Evolutionary conservation across 2,329 filamentous ascomycete species (phyloP).

Genomic region (Aspergillus texensis): DNA sequence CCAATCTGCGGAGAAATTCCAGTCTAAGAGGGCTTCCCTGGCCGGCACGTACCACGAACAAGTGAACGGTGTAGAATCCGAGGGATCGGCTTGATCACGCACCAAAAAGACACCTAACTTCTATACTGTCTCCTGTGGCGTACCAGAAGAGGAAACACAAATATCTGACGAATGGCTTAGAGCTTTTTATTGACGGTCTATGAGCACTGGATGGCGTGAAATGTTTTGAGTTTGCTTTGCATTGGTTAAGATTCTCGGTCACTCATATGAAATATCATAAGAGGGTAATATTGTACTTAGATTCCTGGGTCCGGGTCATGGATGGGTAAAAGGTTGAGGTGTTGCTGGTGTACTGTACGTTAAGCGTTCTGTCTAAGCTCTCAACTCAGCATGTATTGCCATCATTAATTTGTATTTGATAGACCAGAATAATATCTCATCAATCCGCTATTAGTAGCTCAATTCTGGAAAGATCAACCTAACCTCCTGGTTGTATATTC

Average conservation of each 20-base stretch:
- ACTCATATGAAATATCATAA: slow-evolving; percentile 12
- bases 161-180: slow-evolving; percentile 24
- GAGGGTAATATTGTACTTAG: slow-evolving; percentile 10
- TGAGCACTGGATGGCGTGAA: slow-evolving; percentile 31
- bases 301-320: slow-evolving; percentile 9
- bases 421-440: neutral
- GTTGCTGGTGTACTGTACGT: slow-evolving; percentile 19
- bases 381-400: slow-evolving; percentile 2
- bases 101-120: neutral
- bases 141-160: neutral
- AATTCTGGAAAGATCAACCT: neutral
- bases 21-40: slow-evolving; percentile 33
- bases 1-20: slow-evolving; percentile 40
- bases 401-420: slow-evolving; percentile 1
- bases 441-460: neutral
- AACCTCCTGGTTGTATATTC: neutral
- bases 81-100: neutral
- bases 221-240: slow-evolving; percentile 11
- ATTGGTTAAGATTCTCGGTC: slow-evolving; percentile 13
- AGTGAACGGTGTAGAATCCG: slow-evolving; percentile 20
- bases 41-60: slow-evolving; percentile 16
- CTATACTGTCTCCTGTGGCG: neutral
- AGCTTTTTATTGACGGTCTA: slow-evolving; percentile 21
- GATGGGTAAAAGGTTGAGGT: slow-evolving; percentile 11
- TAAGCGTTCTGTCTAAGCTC: slow-evolving; percentile 16